Base-by-base conservation (phyloP, 257 asterid genomes). In the Solanum lignicaule region DNA sequence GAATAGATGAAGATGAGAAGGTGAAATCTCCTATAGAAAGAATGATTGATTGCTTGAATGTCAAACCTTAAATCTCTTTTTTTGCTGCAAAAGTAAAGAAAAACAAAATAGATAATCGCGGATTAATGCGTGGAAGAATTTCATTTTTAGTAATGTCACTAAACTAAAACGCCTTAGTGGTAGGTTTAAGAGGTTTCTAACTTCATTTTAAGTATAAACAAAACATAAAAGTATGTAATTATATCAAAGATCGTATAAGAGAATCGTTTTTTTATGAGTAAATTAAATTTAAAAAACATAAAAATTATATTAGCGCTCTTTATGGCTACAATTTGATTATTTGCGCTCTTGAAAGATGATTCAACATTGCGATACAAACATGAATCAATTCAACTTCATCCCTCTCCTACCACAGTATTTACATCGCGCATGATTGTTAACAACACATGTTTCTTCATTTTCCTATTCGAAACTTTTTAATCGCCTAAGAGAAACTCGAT, bases 11-110 rank as follows among this genome's bases (percentile, higher is more conserved):
- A 52, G 23, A 52, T 52, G 62, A 1, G 9, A 52, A 52, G 62
- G 9, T 52, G 0, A 16, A 52, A 52, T 52, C 9, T 16, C 1
- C 1, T 0, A 52, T 52, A 16, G 9, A 52, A 52, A 52, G 0
- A 52, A 18, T 16, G 23, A 52, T 0, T 0, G 8, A 48, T 48
- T 0, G 3, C 23, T 48, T 48, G 60, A 48, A 48, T 48, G 58
- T 48, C 58, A 48, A 48, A 46, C 20, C 20, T 14, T 46, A 14
- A 46, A 14, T 46, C 7, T 46, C 1, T 1, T 46, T 46, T 46
- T 46, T 46, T 46, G 7, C 58, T 0, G 0, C 20, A 46, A 46
- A 46, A 46, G 18, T 46, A 46, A 46, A 46, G 58, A 46, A 46
- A 0, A 46, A 4, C 7, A 46, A 46, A 46, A 46, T 0, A 46